Evolutionary conservation across 2,329 filamentous ascomycete species (phyloP), one percentile per base, ranked within the genome.

Genomic region (Thielaviopsis cerberus): DNA sequence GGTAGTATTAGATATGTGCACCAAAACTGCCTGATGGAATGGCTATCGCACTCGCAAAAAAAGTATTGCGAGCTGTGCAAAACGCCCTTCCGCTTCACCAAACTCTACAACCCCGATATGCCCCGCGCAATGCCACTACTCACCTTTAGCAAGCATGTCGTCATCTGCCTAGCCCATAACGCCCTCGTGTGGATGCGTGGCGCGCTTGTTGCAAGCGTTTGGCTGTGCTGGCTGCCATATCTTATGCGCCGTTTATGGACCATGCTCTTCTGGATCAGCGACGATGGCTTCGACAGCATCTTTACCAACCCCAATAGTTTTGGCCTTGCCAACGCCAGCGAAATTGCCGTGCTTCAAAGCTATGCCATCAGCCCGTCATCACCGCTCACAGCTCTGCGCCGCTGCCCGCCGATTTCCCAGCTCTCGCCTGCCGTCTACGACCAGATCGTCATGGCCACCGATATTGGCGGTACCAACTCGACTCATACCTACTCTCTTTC

Each of bases 61-160:
- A 97, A 97, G 71, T 87, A 98, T 74, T 98, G 94, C 76, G 92
- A 98, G 74, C 82, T 98, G 37, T 98, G 92, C 81, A 98, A 98
- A 74, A 98, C 92, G 1, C 84, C 90, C 0, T 98, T 97, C 68
- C 86, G 89, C 61, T 98, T 98, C 74, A 98, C 92, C 57, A 98
- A 98, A 71, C 80, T 98, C 45, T 98, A 98, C 73, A 83, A 90
- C 62, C 88, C 89, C 3, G 80, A 90, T 67, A 98, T 98, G 92
- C 94, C 92, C 1, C 79, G 81, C 62, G 81, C 80, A 13, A 77
- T 98, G 15, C 92, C 94, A 0, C 77, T 83, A 48, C 78, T 84
- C 53, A 76, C 98, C 62, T 96, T 98, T 65, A 64, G 89, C 58
- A 82, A 82, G 62, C 86, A 94, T 70, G 81, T 91, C 64, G 72